Conservation (phyloP, 345 rosid species). For the Ceriops tagal region DNA sequence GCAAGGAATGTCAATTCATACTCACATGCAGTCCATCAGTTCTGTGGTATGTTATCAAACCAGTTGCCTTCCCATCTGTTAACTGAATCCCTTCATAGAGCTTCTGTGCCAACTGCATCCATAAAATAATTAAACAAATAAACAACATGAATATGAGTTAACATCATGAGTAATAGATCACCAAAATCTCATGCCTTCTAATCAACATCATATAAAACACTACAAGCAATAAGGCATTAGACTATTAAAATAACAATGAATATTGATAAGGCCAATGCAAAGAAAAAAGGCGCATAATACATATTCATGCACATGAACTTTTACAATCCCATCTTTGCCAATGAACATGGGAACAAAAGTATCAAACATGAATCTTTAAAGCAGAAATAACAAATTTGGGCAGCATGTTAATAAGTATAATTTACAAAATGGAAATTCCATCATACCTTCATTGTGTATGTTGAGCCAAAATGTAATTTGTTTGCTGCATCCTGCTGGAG, state of each 20-base stretch:
- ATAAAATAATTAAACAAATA: conserved; percentile 3
- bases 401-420: not conserved
- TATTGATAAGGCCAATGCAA: not conserved
- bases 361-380: not conserved
- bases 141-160: not conserved
- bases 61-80: conserved; percentile 64
- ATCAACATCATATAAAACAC: no score
- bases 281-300: not conserved
- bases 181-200: not conserved
- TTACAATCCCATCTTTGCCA: not conserved
- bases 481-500: conserved; percentile 99
- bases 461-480: conserved; percentile 66
- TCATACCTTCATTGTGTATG: conserved; percentile 83
- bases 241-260: not conserved
- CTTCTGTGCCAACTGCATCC: conserved; percentile 88
- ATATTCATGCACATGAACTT: not conserved
- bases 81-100: conserved; percentile 90
- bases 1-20: conserved; percentile 17
- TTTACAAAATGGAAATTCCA: conserved; percentile 7
- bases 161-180: not conserved
- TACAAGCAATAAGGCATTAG: no score
- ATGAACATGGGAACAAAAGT: not conserved
- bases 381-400: not conserved
- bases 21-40: conserved; percentile 97
- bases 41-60: conserved; percentile 91